phyloP scores from a whole-genome alignment of 2,329 filamentous ascomycete species.

The Nemania abortiva region DNA sequence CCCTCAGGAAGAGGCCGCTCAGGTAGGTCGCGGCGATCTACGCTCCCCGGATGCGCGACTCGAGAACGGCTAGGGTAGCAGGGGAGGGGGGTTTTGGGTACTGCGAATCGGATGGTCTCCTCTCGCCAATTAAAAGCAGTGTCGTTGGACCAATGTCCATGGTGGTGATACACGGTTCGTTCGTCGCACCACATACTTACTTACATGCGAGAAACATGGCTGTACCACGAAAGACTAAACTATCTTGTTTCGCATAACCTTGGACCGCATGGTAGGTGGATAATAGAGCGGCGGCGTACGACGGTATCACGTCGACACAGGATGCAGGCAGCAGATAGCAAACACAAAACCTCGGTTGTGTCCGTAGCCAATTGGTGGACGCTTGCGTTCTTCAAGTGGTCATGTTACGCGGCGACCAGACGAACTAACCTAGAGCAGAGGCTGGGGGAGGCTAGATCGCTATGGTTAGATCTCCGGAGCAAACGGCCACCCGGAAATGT shows the following conservation, averaged over 20 bases:
- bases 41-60: slow-evolving; percentile 17
- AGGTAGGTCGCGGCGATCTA: slow-evolving; percentile 13
- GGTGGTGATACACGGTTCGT: slow-evolving; percentile 45
- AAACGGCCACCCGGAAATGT: slow-evolving; percentile 25
- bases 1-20: background rate
- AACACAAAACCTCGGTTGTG: slow-evolving; percentile 48
- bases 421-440: background rate
- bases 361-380: slow-evolving; percentile 49
- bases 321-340: slow-evolving; percentile 38
- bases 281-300: slow-evolving; percentile 41
- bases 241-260: slow-evolving; percentile 45
- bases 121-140: slow-evolving; percentile 33
- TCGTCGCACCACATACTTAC: slow-evolving; percentile 45
- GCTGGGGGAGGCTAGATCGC: background rate
- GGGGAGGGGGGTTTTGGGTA: slow-evolving; percentile 17
- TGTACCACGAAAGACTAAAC: slow-evolving; percentile 47
- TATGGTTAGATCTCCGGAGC: slow-evolving; percentile 28
- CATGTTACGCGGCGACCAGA: slow-evolving; percentile 40
- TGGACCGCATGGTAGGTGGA: slow-evolving; percentile 37
- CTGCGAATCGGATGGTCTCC: slow-evolving; percentile 47
- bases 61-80: slow-evolving; percentile 11
- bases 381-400: slow-evolving; percentile 27
- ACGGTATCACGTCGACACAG: slow-evolving; percentile 39
- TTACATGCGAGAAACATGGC: slow-evolving; percentile 42
- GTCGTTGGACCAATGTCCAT: slow-evolving; percentile 44